Base-by-base conservation (phyloP, 2,329 filamentous ascomycete species). In the Phialocephala sp. region DNA sequence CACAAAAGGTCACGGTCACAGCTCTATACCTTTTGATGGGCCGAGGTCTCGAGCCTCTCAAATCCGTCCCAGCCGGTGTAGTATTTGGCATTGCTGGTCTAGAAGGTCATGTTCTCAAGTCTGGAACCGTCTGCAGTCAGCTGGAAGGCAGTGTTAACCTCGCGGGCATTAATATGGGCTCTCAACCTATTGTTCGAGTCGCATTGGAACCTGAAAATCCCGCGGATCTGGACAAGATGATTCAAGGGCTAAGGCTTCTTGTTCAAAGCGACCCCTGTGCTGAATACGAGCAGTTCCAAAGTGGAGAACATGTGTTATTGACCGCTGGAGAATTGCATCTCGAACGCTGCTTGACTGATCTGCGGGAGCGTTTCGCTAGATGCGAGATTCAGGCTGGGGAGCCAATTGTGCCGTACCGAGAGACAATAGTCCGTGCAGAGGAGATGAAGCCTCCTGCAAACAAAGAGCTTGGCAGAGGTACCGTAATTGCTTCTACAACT, bases 1-100 rank as follows among this genome's bases (percentile, higher is more conserved):
- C 94, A 0, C 86, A 91, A 70, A 93, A 94, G 75, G 89, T 97
- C 43, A 94, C 88, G 0, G 89, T 99, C 59, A 94, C 89, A 18
- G 92, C 92, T 1, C 83, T 99, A 2, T 99, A 99, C 78, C 89
- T 99, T 76, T 87, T 99, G 62, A 99, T 99, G 95, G 95, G 95
- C 36, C 87, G 94, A 65, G 91, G 91, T 65, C 82, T 99, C 4
- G 94, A 98, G 75, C 85, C 90, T 1, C 85, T 99, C 0, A 85
- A 87, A 18, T 91, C 90, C 0, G 94, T 98, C 0, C 94, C 94
- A 6, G 94, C 95, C 0, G 95, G 95, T 52, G 94, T 97, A 8
- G 91, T 99, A 4, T 98, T 99, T 75, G 95, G 95, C 27, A 95
- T 99, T 62, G 93, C 90, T 37, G 95, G 95, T 1, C 86, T 99